Percentiles rank a stretch among this genome's conserved stretches.
Evolutionary conservation across 78 protist genomes (phyloP).

Genomic region (Ministeria vibrans): DNA sequence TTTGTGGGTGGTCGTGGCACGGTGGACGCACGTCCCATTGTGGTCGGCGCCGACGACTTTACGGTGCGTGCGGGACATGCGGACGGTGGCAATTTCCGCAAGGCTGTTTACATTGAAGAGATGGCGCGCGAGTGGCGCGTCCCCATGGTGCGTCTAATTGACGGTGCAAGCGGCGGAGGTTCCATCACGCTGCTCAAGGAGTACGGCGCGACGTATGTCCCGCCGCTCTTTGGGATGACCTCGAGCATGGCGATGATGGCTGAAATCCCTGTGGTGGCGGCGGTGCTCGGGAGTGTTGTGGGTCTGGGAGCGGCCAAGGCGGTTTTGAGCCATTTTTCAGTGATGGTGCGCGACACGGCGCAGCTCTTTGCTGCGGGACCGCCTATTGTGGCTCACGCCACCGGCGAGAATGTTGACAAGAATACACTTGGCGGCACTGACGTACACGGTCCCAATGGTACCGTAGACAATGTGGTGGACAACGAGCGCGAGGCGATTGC

Average conservation of each 20-base stretch:
- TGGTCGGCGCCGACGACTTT: constrained; percentile 3
- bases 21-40: background rate
- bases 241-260: background rate
- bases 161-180: background rate
- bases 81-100: background rate
- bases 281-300: constrained; percentile 8
- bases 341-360: background rate
- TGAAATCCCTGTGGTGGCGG: background rate
- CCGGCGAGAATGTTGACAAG: background rate
- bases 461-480: background rate
- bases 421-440: background rate
- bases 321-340: background rate
- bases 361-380: constrained; percentile 15
- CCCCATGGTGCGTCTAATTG: background rate
- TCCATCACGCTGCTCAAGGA: background rate
- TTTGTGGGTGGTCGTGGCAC: background rate
- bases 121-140: background rate
- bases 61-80: background rate
- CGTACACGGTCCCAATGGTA: background rate
- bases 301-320: constrained; percentile 6
- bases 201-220: background rate
- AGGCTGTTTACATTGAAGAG: background rate
- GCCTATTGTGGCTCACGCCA: constrained; percentile 3
- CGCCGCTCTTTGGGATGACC: background rate
- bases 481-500: background rate